These are phyloP conservation scores for Aphanomyces euteiches DNA, from an alignment of 352 stramenopile genomes.

Conservation along the genomic window DNA sequence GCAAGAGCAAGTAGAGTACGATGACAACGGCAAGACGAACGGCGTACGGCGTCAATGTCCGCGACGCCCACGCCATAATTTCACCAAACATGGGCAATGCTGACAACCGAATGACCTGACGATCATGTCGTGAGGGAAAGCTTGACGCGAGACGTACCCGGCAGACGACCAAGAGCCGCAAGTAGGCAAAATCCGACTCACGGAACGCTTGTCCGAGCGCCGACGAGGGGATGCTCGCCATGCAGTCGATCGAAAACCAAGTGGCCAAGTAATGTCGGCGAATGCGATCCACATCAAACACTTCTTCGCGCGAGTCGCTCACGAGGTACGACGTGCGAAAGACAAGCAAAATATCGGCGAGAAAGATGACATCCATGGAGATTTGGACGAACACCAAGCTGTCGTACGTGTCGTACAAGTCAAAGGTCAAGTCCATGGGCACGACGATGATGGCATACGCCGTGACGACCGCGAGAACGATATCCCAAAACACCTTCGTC, in stretches of 20 bases:
- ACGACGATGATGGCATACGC: not conserved
- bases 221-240: not conserved
- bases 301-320: not conserved
- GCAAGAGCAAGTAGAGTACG: conserved; percentile 2
- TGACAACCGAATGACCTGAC: not conserved
- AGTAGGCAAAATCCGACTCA: not conserved
- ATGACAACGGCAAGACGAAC: conserved; percentile 3
- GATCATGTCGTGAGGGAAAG: not conserved
- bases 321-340: conserved; percentile 13
- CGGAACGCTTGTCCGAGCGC: not conserved
- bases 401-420: not conserved
- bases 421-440: conserved; percentile 18
- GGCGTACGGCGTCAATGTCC: conserved; percentile 11
- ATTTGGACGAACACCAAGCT: not conserved
- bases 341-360: not conserved
- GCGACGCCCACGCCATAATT: conserved; percentile 7
- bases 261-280: not conserved
- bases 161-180: conserved; percentile 1
- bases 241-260: conserved; percentile 1
- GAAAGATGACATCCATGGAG: not conserved
- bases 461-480: not conserved
- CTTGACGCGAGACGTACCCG: not conserved
- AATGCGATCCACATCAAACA: conserved; percentile 2
- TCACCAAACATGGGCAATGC: conserved; percentile 6
- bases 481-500: not conserved